Evolutionary conservation across 495 filamentous ascomycete genomes (phyloP), one percentile per base, ranked within the genome.

Genomic region (Lepraria neglecta): DNA sequence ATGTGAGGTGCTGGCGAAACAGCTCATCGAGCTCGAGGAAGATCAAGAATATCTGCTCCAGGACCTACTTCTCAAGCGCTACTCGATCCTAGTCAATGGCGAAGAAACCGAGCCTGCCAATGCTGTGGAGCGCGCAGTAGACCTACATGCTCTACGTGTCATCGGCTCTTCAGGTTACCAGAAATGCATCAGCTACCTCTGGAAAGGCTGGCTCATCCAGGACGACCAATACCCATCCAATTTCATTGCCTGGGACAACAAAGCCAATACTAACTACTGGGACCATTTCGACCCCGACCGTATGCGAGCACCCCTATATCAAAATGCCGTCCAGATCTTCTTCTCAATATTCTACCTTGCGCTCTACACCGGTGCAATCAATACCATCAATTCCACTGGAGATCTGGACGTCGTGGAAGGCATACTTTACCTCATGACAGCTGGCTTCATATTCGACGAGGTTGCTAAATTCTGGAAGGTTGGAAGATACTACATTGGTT

Each of bases 1-100:
- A n/a, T 94, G 89, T 71, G 94, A 97, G 73, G 84, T 96, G 45
- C 88, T 98, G 58, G 91, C 95, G n/a, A 98, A 97, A 78, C 78
- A 79, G 44, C 85, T 97, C 65, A 97, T 98, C 70, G 94, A 98
- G 72, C 64, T 73, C 3, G 91, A 94, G 69, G 83, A 90, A 15
- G 80, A 96, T 69, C 79, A 85, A 58, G 71, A 83, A 30, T 90
- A 88, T 68, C 78, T 97, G 17, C 76, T 96, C 59, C 85, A 90
- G 61, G 79, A 87, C 21, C 76, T 95, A 28, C 80, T 98, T n/a
- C 85, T 98, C 56, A 94, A 92, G 75, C 86, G 92, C 14, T 97
- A 95, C 73, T 89, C 87, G 1, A 86, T 95, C 69, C 73, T 95
- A 28, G 68, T 84, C 50, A 80, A 91, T 56, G 87, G 83, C 35